Conservation (phyloP, 805 yeast genomes). For the Nakazawaea wyomingensis region DNA sequence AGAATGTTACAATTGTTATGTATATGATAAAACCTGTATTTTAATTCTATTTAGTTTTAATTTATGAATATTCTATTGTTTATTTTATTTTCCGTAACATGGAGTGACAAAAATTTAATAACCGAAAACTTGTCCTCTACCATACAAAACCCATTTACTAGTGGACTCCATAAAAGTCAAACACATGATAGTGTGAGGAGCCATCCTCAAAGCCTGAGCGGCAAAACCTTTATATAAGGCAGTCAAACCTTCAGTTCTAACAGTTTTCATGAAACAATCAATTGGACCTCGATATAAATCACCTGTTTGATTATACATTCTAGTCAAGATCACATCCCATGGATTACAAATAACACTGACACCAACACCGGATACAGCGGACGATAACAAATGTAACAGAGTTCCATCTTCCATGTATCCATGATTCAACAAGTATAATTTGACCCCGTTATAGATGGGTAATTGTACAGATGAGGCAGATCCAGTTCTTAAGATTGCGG, state of each 20-base stretch:
- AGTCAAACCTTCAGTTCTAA: constrained; percentile 71
- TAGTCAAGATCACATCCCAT: constrained; percentile 90
- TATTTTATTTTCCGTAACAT: neutral
- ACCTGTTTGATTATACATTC: constrained; percentile 94
- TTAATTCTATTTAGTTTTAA: no score
- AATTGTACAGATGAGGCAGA: constrained; percentile 94
- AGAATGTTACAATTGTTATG: no score
- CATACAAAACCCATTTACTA: constrained; percentile 50
- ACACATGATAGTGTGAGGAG: constrained; percentile 90
- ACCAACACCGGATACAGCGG: constrained; percentile 81
- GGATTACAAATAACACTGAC: constrained; percentile 97
- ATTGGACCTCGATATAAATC: constrained; percentile 78
- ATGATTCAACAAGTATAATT: constrained; percentile 51
- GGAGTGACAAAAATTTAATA: constrained; percentile 1
- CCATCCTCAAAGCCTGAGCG: constrained; percentile 88
- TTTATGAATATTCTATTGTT: neutral
- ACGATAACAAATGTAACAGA: constrained; percentile 63
- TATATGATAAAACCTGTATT: no score
- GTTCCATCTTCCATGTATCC: constrained; percentile 58
- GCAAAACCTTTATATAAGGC: constrained; percentile 94
- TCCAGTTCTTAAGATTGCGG: constrained; percentile 92
- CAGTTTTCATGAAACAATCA: constrained; percentile 84
- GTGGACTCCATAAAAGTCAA: constrained; percentile 95
- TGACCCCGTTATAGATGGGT: constrained; percentile 81
- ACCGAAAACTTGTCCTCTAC: constrained; percentile 30